Evolutionary conservation across 164 flowering plant genomes (phyloP).

Genomic region (Sedum album): DNA sequence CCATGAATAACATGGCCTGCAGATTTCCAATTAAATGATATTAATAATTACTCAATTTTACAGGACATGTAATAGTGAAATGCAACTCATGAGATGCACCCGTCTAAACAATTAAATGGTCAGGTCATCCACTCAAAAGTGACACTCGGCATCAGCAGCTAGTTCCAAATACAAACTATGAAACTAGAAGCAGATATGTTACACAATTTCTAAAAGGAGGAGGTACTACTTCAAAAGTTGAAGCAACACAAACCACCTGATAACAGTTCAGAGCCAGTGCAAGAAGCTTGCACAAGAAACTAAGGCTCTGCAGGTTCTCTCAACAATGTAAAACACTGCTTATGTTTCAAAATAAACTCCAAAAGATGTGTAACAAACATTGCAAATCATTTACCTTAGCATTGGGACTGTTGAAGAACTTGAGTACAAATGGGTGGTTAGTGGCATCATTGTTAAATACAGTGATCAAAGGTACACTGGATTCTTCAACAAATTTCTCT

Average conservation of each 20-base stretch:
- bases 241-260: not conserved
- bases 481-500: slow-evolving; percentile 63
- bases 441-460: slow-evolving; percentile 54
- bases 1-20: slow-evolving; percentile 72
- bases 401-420: slow-evolving; percentile 53
- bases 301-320: not conserved
- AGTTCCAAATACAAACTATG: not conserved
- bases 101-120: not conserved
- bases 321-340: not conserved
- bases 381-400: slow-evolving; percentile 45
- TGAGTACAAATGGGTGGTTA: slow-evolving; percentile 63
- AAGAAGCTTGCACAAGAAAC: not conserved
- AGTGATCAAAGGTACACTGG: slow-evolving; percentile 58
- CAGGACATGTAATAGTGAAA: not conserved
- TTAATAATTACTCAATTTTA: not conserved
- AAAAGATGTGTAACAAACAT: not conserved
- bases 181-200: not conserved
- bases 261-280: not conserved
- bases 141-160: not conserved
- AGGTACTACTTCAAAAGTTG: not conserved
- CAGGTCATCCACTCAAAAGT: not conserved
- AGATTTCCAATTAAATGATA: not conserved
- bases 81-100: not conserved
- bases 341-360: not conserved
- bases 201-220: not conserved